These are phyloP conservation scores for Claviceps pazoutovae DNA, from an alignment of 2,329 filamentous ascomycete genomes.

Conservation along the genomic window DNA sequence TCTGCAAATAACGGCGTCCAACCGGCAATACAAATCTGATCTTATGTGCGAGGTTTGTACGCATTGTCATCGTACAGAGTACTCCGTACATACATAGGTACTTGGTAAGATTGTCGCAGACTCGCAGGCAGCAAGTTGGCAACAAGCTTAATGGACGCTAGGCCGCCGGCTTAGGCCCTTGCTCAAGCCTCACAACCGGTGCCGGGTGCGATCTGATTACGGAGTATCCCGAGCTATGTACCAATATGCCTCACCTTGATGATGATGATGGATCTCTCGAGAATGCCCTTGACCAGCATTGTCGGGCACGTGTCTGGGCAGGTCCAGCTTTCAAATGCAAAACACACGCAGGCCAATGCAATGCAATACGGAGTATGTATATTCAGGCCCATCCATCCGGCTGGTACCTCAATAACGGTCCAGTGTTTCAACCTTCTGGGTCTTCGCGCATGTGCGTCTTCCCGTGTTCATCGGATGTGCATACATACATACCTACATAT, in stretches of 20 bases:
- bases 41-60: not conserved
- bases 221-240: too few species aligned
- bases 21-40: constrained; percentile 5
- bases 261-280: not conserved
- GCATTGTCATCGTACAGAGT: not conserved
- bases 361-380: too few species aligned
- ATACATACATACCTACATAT: not conserved
- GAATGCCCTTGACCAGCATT: not conserved
- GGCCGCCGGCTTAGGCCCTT: not conserved
- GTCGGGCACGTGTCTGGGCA: too few species aligned
- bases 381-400: not conserved
- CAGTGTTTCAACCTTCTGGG: not conserved
- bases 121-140: too few species aligned
- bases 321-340: too few species aligned
- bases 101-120: too few species aligned
- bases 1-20: constrained; percentile 1
- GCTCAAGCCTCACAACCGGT: constrained; percentile 1
- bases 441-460: constrained; percentile 3
- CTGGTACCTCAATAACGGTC: not conserved
- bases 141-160: constrained; percentile 7
- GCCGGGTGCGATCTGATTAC: constrained; percentile 8
- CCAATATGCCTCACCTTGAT: not conserved
- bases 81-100: too few species aligned
- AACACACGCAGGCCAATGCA: too few species aligned
- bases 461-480: constrained; percentile 12